A percentile compares a stretch with the other conserved stretches of the same genome.
phyloP scores from a whole-genome alignment of 179 eudicot genomes.

The Vitellaria paradoxa region DNA sequence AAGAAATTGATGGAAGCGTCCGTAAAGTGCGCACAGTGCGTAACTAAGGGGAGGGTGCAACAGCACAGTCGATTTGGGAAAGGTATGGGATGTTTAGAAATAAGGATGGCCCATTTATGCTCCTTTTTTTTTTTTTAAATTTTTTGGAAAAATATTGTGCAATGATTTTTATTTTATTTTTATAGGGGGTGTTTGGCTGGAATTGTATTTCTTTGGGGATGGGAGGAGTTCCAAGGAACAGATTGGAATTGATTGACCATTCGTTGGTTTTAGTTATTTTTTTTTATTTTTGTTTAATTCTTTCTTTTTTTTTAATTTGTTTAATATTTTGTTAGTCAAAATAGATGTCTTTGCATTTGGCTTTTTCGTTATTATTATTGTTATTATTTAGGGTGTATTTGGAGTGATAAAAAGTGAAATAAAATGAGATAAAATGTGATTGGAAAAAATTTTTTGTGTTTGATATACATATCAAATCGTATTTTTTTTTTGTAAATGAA shows the following conservation, averaged over 20 bases:
- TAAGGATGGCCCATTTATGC: not conserved
- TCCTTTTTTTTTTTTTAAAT: not conserved
- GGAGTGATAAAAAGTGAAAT: no score
- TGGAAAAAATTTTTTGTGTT: no score
- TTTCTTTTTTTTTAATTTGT: not conserved
- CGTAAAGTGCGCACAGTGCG: not conserved
- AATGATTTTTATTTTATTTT: slow-evolving; percentile 6
- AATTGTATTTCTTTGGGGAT: slow-evolving; percentile 7
- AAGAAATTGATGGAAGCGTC: not conserved
- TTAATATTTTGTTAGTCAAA: not conserved
- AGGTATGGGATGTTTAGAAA: not conserved
- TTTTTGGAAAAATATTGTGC: slow-evolving; percentile 13
- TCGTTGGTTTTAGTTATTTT: slow-evolving; percentile 12
- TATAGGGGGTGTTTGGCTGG: slow-evolving; percentile 5
- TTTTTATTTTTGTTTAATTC: not conserved
- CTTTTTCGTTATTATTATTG: not conserved
- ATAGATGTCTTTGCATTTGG: not conserved
- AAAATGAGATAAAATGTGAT: no score
- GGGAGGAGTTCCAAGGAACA: slow-evolving; percentile 13
- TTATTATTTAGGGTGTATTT: no score
- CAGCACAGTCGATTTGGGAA: not conserved
- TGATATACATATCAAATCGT: no score
- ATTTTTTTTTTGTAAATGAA: not conserved
- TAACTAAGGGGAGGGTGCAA: not conserved
- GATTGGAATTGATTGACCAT: slow-evolving; percentile 13